These are phyloP conservation scores for Erythrophleum ivorense DNA, from an alignment of 331 rosid species.

Conservation along the genomic window DNA sequence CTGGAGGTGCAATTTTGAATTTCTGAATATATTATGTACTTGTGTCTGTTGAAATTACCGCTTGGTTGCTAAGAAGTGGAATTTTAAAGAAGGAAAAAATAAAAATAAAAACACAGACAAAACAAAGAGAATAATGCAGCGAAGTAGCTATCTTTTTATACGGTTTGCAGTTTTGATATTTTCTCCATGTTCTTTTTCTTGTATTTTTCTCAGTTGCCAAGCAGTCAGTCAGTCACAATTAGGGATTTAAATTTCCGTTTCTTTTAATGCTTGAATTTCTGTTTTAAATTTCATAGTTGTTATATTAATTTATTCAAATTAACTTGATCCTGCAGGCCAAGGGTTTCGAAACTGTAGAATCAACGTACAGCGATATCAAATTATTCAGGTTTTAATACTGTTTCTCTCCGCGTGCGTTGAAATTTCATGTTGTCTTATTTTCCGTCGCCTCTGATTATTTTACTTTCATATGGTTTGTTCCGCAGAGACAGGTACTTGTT, in stretches of 20 bases:
- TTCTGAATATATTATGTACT: not conserved
- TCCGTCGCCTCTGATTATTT: not conserved
- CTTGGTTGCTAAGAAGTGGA: not conserved
- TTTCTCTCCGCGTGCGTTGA: not conserved
- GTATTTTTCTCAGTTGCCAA: conserved; percentile 33
- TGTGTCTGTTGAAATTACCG: not conserved
- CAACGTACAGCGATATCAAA: conserved; percentile 45
- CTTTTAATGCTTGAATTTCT: conserved; percentile 15
- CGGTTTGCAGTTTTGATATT: conserved; percentile 9
- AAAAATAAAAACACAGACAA: not conserved
- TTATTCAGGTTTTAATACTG: conserved; percentile 53
- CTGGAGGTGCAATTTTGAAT: conserved; percentile 59
- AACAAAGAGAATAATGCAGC: not conserved
- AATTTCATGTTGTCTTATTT: not conserved
- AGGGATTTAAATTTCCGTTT: not conserved
- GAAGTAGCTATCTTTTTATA: not conserved
- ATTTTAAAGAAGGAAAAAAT: not conserved
- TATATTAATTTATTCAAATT: conserved; percentile 12
- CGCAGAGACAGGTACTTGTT: conserved; percentile 50
- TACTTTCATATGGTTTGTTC: not conserved
- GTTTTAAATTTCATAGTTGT: not conserved
- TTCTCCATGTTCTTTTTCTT: not conserved
- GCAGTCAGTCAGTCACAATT: conserved; percentile 18
- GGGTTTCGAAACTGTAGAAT: conserved; percentile 60
- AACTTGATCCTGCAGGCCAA: conserved; percentile 58